Conservation (phyloP, 495 filamentous ascomycete genomes). For the Glutinoglossum americanum region DNA sequence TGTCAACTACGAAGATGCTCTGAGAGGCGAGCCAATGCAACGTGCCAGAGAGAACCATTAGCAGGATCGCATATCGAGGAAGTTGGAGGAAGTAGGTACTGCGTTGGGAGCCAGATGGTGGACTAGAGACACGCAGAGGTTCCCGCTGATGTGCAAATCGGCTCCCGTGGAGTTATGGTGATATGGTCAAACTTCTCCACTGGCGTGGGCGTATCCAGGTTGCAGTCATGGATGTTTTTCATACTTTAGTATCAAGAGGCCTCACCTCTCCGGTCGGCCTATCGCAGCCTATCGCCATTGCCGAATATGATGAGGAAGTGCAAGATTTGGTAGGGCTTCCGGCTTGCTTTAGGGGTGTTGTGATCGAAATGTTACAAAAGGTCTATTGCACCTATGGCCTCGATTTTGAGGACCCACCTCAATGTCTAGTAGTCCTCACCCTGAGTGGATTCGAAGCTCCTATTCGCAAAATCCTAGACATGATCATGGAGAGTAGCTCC, state of each 20-base stretch:
- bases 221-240: background rate
- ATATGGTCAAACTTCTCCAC: background rate
- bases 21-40: slow-evolving; percentile 25
- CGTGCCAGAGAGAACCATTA: slow-evolving; percentile 13
- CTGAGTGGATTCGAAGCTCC: background rate
- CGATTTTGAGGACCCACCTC: background rate
- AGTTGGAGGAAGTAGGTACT: slow-evolving; percentile 25
- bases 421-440: background rate
- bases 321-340: background rate
- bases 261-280: background rate
- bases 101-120: slow-evolving; percentile 18
- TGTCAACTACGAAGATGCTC: slow-evolving; percentile 17
- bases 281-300: background rate
- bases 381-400: background rate
- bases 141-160: slow-evolving; percentile 13
- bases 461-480: background rate
- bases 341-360: background rate
- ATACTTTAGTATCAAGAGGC: background rate
- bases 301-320: background rate
- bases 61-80: slow-evolving; percentile 24
- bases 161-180: slow-evolving; percentile 4
- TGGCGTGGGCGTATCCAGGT: background rate
- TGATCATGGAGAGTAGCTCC: background rate
- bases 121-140: slow-evolving; percentile 23
- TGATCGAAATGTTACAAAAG: background rate